A percentile compares a stretch with the other conserved stretches of the same genome.
Evolutionary conservation across 495 filamentous ascomycete species (phyloP).

Genomic region (Podospora sp.): DNA sequence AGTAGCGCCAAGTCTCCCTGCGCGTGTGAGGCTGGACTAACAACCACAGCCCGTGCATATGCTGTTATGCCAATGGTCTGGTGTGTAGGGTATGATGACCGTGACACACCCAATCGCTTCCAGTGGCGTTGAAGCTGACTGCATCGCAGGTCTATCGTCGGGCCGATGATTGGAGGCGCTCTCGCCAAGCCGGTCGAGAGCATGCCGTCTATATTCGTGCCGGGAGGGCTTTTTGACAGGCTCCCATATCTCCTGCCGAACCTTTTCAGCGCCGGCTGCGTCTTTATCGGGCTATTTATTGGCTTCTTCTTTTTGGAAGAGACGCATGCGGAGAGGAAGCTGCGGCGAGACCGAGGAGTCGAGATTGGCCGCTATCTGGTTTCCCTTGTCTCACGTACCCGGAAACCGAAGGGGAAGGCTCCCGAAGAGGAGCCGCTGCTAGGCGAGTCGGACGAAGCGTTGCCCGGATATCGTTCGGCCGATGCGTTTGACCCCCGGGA

Average conservation of each 20-base stretch:
- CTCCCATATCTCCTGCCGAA: constrained; percentile 95
- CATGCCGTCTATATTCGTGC: constrained; percentile 75
- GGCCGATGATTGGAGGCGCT: constrained; percentile 85
- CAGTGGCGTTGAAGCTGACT: constrained; percentile 18
- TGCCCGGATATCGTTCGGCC: constrained; percentile 66
- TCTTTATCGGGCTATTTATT: constrained; percentile 75
- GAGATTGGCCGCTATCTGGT: constrained; percentile 78
- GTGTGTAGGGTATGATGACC: constrained; percentile 76
- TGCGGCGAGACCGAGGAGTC: constrained; percentile 71
- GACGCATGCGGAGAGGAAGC: constrained; percentile 83
- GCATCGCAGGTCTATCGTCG: constrained; percentile 67
- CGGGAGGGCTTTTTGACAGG: constrained; percentile 74
- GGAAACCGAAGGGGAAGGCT: constrained; percentile 30
- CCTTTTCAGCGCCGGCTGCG: constrained; percentile 79
- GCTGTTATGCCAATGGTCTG: constrained; percentile 97
- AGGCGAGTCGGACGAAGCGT: constrained; percentile 55
- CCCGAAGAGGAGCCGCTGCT: constrained; percentile 57
- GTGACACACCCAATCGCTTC: background rate
- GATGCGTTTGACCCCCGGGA: constrained; percentile 46
- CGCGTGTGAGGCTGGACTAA: constrained; percentile 31
- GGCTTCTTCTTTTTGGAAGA: constrained; percentile 93
- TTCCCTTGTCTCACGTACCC: constrained; percentile 37
- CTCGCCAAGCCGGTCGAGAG: constrained; percentile 82
- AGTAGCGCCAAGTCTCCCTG: constrained; percentile 33
- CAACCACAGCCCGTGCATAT: constrained; percentile 73